Conservation (phyloP, 2,329 filamentous ascomycete genomes). For the Dothiorella sarmentorum region DNA sequence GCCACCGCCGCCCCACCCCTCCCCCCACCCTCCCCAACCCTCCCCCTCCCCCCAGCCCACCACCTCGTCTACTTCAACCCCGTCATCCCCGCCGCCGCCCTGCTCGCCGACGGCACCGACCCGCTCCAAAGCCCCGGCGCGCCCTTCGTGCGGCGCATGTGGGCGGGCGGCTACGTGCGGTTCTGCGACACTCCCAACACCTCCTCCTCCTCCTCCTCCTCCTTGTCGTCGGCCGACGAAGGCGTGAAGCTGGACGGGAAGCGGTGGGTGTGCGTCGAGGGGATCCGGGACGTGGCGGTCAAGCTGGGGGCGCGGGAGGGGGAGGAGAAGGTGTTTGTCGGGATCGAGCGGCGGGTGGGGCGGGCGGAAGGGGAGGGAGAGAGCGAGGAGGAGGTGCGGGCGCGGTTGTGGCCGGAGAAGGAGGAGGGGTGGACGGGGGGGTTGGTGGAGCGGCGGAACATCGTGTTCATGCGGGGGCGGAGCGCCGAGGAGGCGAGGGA, state of each 20-base stretch:
- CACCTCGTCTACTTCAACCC: slow-evolving; percentile 88
- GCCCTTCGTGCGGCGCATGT: slow-evolving; percentile 75
- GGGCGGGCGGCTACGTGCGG: slow-evolving; percentile 74
- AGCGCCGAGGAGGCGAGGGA: slow-evolving; percentile 36
- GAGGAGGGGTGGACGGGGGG: slow-evolving; percentile 42
- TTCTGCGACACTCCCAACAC: too few species aligned
- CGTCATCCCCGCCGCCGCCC: slow-evolving; percentile 55
- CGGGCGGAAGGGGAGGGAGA: slow-evolving; percentile 22
- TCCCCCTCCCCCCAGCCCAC: slow-evolving; percentile 60
- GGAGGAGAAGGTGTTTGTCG: slow-evolving; percentile 58
- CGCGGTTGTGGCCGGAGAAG: slow-evolving; percentile 42
- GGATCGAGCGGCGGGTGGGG: slow-evolving; percentile 53
- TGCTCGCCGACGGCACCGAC: slow-evolving; percentile 84
- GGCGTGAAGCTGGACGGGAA: neutral
- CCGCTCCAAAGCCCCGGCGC: slow-evolving; percentile 68
- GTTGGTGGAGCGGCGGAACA: slow-evolving; percentile 57
- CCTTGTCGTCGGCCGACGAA: too few species aligned
- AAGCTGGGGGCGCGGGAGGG: slow-evolving; percentile 51
- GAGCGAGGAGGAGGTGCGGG: slow-evolving; percentile 30
- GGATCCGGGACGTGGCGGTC: slow-evolving; percentile 46
- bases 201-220: too few species aligned
- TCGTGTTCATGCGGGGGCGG: slow-evolving; percentile 61
- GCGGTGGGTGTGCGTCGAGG: slow-evolving; percentile 44
- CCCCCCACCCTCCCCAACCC: neutral
- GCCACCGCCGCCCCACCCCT: slow-evolving; percentile 4